Conservation (phyloP, 768 basidiomycete species). For the Dentipellis sp. region DNA sequence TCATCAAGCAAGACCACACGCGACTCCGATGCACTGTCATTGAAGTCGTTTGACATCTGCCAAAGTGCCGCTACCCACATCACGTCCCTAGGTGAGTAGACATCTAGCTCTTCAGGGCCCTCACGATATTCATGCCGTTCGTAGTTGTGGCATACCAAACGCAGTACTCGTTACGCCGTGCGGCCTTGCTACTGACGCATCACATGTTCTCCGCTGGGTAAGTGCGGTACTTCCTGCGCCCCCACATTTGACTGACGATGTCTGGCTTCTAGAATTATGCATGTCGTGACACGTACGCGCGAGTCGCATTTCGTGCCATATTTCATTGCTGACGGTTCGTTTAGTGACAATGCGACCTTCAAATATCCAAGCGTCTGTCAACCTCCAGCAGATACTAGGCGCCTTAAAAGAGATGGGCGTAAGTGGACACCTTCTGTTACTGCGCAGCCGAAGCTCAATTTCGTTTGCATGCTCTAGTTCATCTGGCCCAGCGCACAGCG, state of each 20-base stretch:
- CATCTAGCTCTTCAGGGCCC: too few relatives aligned
- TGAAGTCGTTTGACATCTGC: constrained; percentile 68
- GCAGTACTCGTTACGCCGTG: constrained; percentile 48
- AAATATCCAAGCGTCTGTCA: constrained; percentile 58
- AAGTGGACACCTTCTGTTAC: constrained; percentile 40
- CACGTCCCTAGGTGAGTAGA: constrained; percentile 46
- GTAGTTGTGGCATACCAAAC: constrained; percentile 55
- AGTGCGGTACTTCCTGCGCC: constrained; percentile 18
- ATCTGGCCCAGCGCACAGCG: constrained; percentile 18
- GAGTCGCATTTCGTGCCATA: constrained; percentile 21
- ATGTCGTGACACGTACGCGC: constrained; percentile 52
- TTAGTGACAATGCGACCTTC: constrained; percentile 65
- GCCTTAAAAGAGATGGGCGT: constrained; percentile 66
- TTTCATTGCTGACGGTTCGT: constrained; percentile 2
- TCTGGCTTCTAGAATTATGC: constrained; percentile 56
- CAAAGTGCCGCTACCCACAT: constrained; percentile 67
- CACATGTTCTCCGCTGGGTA: constrained; percentile 68
- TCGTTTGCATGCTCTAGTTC: constrained; percentile 57
- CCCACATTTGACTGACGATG: constrained; percentile 1
- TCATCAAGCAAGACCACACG: constrained; percentile 1
- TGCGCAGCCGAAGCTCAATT: constrained; percentile 47
- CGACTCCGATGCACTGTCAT: constrained; percentile 33
- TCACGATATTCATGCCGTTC: not conserved
- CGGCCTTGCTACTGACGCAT: constrained; percentile 58
- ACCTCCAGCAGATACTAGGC: constrained; percentile 53